Conservation (phyloP, 1,284 basidiomycete species). For the Pyrrhoderma noxium region DNA sequence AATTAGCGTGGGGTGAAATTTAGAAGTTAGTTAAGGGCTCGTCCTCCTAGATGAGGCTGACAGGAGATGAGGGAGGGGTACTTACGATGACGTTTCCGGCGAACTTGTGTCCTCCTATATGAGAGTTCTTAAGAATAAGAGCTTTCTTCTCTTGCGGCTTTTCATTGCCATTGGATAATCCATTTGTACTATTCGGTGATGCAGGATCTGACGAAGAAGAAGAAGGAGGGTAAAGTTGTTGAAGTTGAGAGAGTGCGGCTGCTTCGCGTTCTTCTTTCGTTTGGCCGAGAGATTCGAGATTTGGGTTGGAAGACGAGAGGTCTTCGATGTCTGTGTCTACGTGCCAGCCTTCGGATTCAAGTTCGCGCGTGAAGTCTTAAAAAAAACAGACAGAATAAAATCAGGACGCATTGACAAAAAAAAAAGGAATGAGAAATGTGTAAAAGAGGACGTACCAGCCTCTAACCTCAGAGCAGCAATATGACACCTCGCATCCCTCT, state of each 20-base stretch:
- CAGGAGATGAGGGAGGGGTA: neutral
- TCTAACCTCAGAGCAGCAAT: slow-evolving; percentile 82
- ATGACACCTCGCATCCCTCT: slow-evolving; percentile 82
- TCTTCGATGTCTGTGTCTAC: slow-evolving; percentile 71
- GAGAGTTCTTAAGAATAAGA: slow-evolving; percentile 80
- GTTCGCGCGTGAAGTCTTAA: slow-evolving; percentile 51
- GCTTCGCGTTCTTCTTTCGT: slow-evolving; percentile 31
- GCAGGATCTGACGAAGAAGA: neutral
- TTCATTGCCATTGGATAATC: no score
- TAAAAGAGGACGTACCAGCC: slow-evolving; percentile 38
- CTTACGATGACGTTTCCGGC: slow-evolving; percentile 87
- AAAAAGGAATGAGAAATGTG: slow-evolving; percentile 7
- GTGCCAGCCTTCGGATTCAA: slow-evolving; percentile 64
- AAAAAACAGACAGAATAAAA: no score
- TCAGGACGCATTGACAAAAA: neutral
- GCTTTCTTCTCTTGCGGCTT: slow-evolving; percentile 37
- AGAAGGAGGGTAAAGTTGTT: slow-evolving; percentile 36
- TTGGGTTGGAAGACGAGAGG: slow-evolving; percentile 44
- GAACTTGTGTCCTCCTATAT: slow-evolving; percentile 87
- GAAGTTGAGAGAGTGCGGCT: slow-evolving; percentile 43
- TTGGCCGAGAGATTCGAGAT: slow-evolving; percentile 43
- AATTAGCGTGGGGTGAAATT: neutral
- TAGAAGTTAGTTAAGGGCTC: slow-evolving; percentile 6
- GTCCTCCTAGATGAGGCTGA: neutral
- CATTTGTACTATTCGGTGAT: neutral